These are phyloP conservation scores for Phlebopus sp. DNA, from an alignment of 1,284 basidiomycete genomes.

Conservation along the genomic window DNA sequence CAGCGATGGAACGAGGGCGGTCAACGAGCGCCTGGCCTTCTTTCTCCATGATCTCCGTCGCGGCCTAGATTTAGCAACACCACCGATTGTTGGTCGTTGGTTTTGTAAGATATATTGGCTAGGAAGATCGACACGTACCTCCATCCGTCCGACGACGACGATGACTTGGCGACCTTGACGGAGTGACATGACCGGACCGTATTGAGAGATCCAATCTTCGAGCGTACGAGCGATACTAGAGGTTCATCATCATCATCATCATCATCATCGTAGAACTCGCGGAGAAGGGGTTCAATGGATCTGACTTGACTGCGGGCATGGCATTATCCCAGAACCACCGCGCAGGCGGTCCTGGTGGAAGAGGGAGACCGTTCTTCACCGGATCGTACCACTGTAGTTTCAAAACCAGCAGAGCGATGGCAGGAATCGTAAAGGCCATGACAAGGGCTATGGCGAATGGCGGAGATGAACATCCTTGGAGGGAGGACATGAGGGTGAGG, in stretches of 20 bases:
- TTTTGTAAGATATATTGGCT: too few relatives aligned
- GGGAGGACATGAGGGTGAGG: too few relatives aligned
- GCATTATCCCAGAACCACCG: conserved; percentile 19
- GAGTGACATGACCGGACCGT: conserved; percentile 35
- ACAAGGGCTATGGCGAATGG: too few relatives aligned
- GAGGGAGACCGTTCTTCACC: conserved; percentile 12
- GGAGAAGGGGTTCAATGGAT: too few relatives aligned
- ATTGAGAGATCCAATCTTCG: conserved; percentile 28
- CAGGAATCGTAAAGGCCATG: too few relatives aligned
- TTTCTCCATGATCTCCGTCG: conserved; percentile 38
- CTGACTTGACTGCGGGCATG: conserved; percentile 22
- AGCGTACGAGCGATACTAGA: conserved; percentile 20
- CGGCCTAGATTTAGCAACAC: conserved; percentile 26
- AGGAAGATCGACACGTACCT: conserved; percentile 22
- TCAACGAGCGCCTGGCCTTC: conserved; percentile 33
- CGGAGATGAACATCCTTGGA: too few relatives aligned
- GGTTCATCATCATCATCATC: too few relatives aligned
- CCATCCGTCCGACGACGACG: conserved; percentile 31
- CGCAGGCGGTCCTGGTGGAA: conserved; percentile 27
- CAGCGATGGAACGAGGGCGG: conserved; percentile 33
- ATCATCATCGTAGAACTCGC: too few relatives aligned
- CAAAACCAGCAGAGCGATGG: too few relatives aligned
- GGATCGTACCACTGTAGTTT: too few relatives aligned
- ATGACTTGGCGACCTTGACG: conserved; percentile 25
- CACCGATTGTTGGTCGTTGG: too few relatives aligned